Conservation (phyloP, 768 basidiomycete species). For the Imleria badia region DNA sequence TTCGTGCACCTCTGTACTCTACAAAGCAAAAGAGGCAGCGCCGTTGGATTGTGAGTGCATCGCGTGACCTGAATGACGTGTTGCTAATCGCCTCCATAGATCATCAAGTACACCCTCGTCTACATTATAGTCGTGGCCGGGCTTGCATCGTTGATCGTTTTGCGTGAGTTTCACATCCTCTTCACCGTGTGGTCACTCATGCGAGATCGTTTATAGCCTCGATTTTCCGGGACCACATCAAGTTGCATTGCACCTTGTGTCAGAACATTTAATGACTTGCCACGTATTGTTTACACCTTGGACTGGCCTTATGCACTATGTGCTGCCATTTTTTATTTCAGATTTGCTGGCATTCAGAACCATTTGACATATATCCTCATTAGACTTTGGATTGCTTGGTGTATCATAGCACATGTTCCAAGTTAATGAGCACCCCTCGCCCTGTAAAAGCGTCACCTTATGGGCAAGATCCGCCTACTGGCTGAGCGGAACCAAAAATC, state of each 20-base stretch:
- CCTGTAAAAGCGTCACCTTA: background rate
- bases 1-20: conserved; percentile 89
- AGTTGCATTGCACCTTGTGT: conserved; percentile 80
- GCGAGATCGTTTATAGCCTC: conserved; percentile 48
- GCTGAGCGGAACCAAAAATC: background rate
- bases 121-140: conserved; percentile 75
- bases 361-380: conserved; percentile 22
- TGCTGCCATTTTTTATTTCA: conserved; percentile 6
- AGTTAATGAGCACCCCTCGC: conserved; percentile 9
- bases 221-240: conserved; percentile 79
- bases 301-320: conserved; percentile 8
- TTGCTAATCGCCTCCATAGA: conserved; percentile 37
- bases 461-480: background rate
- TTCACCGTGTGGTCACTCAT: conserved; percentile 16
- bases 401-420: conserved; percentile 29
- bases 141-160: conserved; percentile 76
- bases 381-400: conserved; percentile 23
- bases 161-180: conserved; percentile 57
- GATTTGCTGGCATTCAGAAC: conserved; percentile 21
- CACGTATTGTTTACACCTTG: conserved; percentile 8
- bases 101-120: conserved; percentile 82
- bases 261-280: conserved; percentile 70
- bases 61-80: background rate
- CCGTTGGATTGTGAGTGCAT: conserved; percentile 74
- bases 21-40: conserved; percentile 92